Percentiles rank a stretch among this genome's conserved stretches.
Conservation (phyloP, 768 basidiomycete species). For the Suillus weaverae region DNA sequence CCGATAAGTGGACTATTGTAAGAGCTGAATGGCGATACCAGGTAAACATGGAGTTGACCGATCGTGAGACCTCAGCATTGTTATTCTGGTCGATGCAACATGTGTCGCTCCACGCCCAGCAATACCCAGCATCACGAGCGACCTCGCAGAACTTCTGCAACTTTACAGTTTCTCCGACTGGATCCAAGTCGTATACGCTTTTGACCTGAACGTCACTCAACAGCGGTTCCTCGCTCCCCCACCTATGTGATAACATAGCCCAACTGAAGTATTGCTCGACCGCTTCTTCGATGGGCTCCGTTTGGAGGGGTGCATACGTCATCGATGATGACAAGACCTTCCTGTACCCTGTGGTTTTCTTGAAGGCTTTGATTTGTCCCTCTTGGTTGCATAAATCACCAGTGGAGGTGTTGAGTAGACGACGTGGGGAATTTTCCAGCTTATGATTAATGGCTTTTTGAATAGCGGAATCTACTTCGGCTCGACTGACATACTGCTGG, state of each 20-base stretch:
- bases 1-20: slow-evolving; percentile 26
- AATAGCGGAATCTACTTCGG: not conserved
- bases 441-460: not conserved
- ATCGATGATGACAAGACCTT: not conserved
- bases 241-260: slow-evolving; percentile 28
- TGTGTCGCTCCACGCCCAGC: slow-evolving; percentile 31
- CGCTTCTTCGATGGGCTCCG: not conserved
- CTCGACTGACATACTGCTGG: not conserved
- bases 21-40: slow-evolving; percentile 29
- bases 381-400: not conserved
- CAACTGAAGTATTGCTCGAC: slow-evolving; percentile 19
- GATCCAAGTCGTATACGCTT: slow-evolving; percentile 18
- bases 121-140: slow-evolving; percentile 21
- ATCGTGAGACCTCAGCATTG: slow-evolving; percentile 28
- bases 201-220: slow-evolving; percentile 17
- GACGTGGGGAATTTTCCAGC: not conserved
- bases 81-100: slow-evolving; percentile 31
- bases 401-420: not conserved
- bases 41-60: slow-evolving; percentile 31
- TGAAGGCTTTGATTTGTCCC: not conserved
- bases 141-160: slow-evolving; percentile 20
- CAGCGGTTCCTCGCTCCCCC: slow-evolving; percentile 19
- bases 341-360: not conserved
- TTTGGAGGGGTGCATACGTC: not conserved
- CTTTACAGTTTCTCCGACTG: slow-evolving; percentile 15